Base-by-base conservation (phyloP, 345 rosid species). In the Lenwebbia sp. region DNA sequence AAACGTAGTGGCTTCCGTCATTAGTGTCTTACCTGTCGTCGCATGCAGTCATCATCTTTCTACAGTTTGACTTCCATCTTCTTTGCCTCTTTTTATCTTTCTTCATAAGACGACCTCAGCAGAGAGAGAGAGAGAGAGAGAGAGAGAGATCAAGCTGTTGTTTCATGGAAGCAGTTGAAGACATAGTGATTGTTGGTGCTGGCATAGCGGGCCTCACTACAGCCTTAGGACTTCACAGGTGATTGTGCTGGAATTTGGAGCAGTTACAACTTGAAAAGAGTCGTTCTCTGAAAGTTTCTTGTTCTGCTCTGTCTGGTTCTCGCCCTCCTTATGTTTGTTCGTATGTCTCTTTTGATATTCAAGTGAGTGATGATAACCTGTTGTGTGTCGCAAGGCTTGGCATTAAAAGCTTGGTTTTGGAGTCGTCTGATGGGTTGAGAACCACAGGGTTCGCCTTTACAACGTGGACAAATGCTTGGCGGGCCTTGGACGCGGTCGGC, bases 181-280 rank as follows among this genome's bases (percentile, higher is more conserved):
- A 91, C 83, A 85, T 94, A n/a, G 89, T 90, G 86, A 95, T 90
- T 75, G 91, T 93, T 1, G 94, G 96, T 65, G 98, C 94, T 37
- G 96, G 94, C 85, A 88, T 95, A 56, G 92, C 95, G 52, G 94
- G 96, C 41, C 95, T 94, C 41, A 53, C 96, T 54, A 89, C 94
- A 11, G 89, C 95, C 28, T 83, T 95, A 54, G 96, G 94, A 12
- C 95, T 94, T 70, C 91, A 94, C 76, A 65, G 76, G 76, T 33
- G 76, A 33, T 65, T 33, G 76, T 17, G 9, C 76, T 33, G 23
- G 44, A 33, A 65, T 33, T 33, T 33, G 76, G 25, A 33, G 25
- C 12, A 33, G 44, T 40, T 5, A 19, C 13, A 65, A 33, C 44
- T 65, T 4, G 78, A 65, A 52, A 65, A 65, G 44, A 17, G 78